phyloP scores from a whole-genome alignment of 208 protist genomes.

The Trypanosoma melophagium region DNA sequence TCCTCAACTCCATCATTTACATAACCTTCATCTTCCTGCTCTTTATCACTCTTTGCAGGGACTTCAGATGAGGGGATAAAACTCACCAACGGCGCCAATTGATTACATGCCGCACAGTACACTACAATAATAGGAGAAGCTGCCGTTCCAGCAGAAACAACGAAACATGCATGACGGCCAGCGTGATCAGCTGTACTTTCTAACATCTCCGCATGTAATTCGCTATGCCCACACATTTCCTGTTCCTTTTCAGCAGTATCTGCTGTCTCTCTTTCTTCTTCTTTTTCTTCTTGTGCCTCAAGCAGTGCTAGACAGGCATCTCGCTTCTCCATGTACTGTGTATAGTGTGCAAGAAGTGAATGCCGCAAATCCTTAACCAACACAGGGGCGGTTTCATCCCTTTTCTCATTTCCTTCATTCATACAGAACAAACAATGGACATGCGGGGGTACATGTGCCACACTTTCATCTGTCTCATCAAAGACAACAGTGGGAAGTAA shows the following conservation, averaged over 20 bases:
- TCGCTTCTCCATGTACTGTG: constrained; percentile 21
- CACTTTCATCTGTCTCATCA: not conserved
- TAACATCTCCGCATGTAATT: constrained; percentile 30
- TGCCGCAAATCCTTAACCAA: constrained; percentile 9
- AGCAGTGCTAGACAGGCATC: constrained; percentile 33
- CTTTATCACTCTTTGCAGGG: too few species aligned
- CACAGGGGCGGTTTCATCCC: not conserved
- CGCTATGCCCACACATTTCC: constrained; percentile 17
- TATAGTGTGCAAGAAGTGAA: constrained; percentile 10
- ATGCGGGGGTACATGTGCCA: constrained; percentile 7
- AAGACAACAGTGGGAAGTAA: constrained; percentile 23
- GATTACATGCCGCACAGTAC: constrained; percentile 62
- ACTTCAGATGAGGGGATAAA: constrained; percentile 9
- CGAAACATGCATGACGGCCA: constrained; percentile 55
- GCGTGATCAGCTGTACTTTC: constrained; percentile 47
- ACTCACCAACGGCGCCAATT: constrained; percentile 48
- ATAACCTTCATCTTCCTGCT: not conserved
- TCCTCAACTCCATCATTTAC: not conserved
- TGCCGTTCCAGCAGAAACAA: constrained; percentile 44
- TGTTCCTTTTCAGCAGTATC: constrained; percentile 27
- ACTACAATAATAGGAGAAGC: constrained; percentile 41
- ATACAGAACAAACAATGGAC: constrained; percentile 62
- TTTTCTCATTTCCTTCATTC: not conserved
- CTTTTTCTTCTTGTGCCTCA: constrained; percentile 22
- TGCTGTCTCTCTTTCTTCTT: constrained; percentile 10